Percentiles rank a stretch among this genome's conserved stretches.
These are phyloP conservation scores for Trichoderma lentiforme DNA, from an alignment of 2,329 filamentous ascomycete species.

Conservation along the genomic window DNA sequence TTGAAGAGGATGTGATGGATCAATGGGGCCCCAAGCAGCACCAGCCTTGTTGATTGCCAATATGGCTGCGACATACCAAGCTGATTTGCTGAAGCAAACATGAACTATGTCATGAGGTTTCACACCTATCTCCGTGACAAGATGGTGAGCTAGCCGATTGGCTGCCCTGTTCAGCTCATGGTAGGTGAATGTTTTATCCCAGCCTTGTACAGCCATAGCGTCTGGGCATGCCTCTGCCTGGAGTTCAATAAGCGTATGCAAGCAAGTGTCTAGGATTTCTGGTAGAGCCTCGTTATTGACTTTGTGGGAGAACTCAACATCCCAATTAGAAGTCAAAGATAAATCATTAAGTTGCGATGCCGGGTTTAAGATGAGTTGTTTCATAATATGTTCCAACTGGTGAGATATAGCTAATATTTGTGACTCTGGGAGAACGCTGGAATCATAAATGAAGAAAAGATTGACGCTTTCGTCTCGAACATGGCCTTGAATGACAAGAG, in stretches of 20 bases:
- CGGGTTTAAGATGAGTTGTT: neutral
- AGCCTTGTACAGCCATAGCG: neutral
- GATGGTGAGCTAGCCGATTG: neutral
- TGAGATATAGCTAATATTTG: neutral
- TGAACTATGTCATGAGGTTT: neutral
- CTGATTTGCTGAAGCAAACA: slow-evolving; percentile 7
- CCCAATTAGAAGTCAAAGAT: neutral
- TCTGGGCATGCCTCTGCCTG: neutral
- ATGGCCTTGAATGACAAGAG: neutral
- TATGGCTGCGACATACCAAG: neutral
- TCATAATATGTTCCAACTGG: neutral
- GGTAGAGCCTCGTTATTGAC: neutral
- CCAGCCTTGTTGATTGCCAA: slow-evolving; percentile 4
- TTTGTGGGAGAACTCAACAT: neutral
- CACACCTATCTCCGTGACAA: neutral
- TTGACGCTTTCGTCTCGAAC: neutral
- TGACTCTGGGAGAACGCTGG: neutral
- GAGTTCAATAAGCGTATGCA: neutral
- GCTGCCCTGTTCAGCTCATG: neutral
- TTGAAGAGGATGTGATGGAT: neutral
- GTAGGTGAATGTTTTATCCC: neutral
- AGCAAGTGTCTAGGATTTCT: neutral
- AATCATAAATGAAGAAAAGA: slow-evolving; percentile 5
- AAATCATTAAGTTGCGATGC: neutral
- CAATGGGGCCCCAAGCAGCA: neutral